Evolutionary conservation across 1,284 basidiomycete species (phyloP).

Genomic region (Tilletia setariae): DNA sequence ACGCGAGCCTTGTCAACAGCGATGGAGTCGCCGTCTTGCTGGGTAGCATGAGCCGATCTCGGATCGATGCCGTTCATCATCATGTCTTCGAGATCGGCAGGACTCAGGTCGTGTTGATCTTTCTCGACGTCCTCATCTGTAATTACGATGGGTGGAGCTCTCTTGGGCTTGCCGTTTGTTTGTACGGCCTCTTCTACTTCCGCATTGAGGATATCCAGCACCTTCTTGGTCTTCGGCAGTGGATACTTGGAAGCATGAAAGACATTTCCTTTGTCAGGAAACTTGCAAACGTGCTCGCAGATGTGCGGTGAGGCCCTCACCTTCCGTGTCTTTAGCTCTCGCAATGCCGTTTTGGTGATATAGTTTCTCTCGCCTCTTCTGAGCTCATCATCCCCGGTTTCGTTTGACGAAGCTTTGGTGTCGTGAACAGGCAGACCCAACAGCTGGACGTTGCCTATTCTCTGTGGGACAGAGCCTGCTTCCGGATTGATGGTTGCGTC

Average conservation of each 20-base stretch:
- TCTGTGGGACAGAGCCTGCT: background rate
- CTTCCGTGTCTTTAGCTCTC: conserved; percentile 55
- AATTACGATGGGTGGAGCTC: background rate
- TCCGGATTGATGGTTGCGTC: background rate
- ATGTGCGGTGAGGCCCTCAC: conserved; percentile 62
- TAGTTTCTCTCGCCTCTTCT: conserved; percentile 9
- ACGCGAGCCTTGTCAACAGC: conserved; percentile 60
- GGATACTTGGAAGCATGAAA: conserved; percentile 28
- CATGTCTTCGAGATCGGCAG: conserved; percentile 39
- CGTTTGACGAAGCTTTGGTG: conserved; percentile 61
- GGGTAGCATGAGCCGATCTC: conserved; percentile 12
- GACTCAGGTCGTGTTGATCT: conserved; percentile 24
- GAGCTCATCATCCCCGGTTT: conserved; percentile 55
- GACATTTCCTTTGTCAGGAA: no score
- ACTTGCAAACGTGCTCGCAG: conserved; percentile 65
- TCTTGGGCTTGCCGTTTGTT: background rate
- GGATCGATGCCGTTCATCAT: conserved; percentile 24
- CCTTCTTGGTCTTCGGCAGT: conserved; percentile 35
- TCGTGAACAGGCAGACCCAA: conserved; percentile 29
- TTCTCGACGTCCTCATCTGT: background rate
- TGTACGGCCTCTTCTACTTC: conserved; percentile 26
- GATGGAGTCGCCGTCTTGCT: conserved; percentile 23
- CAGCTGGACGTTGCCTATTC: background rate
- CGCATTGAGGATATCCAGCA: conserved; percentile 27
- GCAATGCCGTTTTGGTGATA: conserved; percentile 18